Conservation (phyloP, 108 stramenopile genomes). For the Hondaea fermentalgiana region DNA sequence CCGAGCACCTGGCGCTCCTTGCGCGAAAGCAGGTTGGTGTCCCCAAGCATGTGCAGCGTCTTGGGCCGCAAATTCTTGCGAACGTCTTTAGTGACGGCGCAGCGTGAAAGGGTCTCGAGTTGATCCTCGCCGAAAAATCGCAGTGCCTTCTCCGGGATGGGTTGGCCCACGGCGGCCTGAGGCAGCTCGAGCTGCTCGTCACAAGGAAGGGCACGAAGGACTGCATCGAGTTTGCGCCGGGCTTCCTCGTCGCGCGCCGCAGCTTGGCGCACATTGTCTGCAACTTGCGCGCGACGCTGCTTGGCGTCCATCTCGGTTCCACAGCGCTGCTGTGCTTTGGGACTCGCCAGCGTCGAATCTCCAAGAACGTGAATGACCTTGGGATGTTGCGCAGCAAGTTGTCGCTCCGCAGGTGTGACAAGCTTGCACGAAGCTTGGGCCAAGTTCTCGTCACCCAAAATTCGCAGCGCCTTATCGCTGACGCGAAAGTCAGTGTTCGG, state of each 20-base stretch:
- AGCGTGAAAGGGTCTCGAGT: not conserved
- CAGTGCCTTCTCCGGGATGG: not conserved
- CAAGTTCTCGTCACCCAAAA: not conserved
- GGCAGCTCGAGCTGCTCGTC: not conserved
- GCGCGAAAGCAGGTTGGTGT: not conserved
- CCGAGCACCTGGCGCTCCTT: conserved; percentile 5
- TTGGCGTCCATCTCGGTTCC: not conserved
- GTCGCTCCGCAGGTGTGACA: not conserved
- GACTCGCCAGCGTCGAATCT: not conserved
- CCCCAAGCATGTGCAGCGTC: not conserved
- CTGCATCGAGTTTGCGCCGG: not conserved
- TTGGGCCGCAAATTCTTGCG: not conserved
- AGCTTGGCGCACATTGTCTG: not conserved
- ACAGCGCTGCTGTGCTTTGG: not conserved
- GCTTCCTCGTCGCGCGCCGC: not conserved
- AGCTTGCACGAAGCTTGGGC: not conserved
- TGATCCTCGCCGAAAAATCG: not conserved
- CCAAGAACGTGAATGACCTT: not conserved
- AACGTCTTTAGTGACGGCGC: not conserved
- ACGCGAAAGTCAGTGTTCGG: not conserved
- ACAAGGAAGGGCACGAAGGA: not conserved
- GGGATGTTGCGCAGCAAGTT: not conserved
- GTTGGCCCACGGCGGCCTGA: not conserved
- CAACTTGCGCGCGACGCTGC: not conserved
- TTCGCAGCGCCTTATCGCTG: not conserved